Evolutionary conservation across 2,329 filamentous ascomycete species (phyloP), one percentile per base, ranked within the genome.

Genomic region (Fusarium longipes): DNA sequence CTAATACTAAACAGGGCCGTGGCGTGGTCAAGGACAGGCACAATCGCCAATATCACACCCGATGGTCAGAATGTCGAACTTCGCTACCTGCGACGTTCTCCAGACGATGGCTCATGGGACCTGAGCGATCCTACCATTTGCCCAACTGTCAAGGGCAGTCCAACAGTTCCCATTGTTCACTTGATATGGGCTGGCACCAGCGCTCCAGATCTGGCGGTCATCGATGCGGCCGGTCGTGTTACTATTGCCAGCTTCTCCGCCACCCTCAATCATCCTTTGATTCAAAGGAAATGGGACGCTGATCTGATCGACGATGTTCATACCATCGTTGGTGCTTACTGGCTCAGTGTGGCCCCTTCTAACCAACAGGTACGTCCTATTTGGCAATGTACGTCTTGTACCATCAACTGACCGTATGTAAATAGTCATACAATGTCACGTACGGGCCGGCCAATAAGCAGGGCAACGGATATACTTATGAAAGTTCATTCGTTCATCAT

Each of bases 21-120:
- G 53, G 89, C 91, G 29, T 98, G 95, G 94, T 97, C 95, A 12
- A 93, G 90, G 72, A 87, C 89, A 63, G 95, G 95, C 40, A 93
- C 90, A 61, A 92, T 98, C 69, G 94, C 94, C 27, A 91, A 90
- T 53, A 91, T 98, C 68, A 87, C 89, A 20, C 81, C 87, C 17
- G 91, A 94, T 78, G 91, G 92, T 27, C 85, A 85, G 45, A 84
- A 83, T 15, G 81, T 97, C 51, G 88, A 91, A 74, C 83, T 97
- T 43, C 88, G 90, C 60, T 90, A 92, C 74, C 83, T 97, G 49
- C 85, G 87, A 32, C 89, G 91, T 73, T 84, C 89, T 68, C 85
- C 89, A 1, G 84, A 88, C 14, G 86, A 91, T 77, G 92, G 90
- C 4, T 84, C 83, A 38, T 97, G 94, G 93, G 84, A 84, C 8